Conservation (phyloP, 2,329 filamentous ascomycete species). For the Acrodontium crateriforme region DNA sequence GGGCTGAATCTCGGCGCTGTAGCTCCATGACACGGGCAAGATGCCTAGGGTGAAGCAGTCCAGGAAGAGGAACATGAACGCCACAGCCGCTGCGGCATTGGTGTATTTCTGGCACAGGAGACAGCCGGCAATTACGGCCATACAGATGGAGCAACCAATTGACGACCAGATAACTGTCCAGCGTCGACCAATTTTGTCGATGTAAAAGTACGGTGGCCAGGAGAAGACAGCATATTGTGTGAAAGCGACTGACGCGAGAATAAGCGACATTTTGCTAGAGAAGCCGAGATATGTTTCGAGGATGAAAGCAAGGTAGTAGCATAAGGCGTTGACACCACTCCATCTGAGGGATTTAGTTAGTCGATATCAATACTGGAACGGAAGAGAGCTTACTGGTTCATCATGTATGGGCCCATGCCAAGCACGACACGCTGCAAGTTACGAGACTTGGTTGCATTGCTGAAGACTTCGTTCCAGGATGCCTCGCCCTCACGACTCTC, state of each 20-base stretch:
- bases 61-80: slow-evolving; percentile 36
- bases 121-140: slow-evolving; percentile 23
- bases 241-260: slow-evolving; percentile 19
- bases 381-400: slow-evolving; percentile 18
- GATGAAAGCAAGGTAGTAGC: slow-evolving; percentile 20
- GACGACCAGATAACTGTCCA: slow-evolving; percentile 19
- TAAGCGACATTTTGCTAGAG: slow-evolving; percentile 15
- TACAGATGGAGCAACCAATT: slow-evolving; percentile 21
- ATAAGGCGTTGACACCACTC: slow-evolving; percentile 15
- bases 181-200: slow-evolving; percentile 18
- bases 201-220: slow-evolving; percentile 21
- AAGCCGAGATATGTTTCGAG: slow-evolving; percentile 17
- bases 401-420: slow-evolving; percentile 26
- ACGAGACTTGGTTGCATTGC: slow-evolving; percentile 22
- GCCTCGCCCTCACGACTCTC: slow-evolving; percentile 20
- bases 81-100: slow-evolving; percentile 20
- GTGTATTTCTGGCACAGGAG: slow-evolving; percentile 15
- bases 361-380: slow-evolving; percentile 1
- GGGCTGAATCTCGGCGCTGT: slow-evolving; percentile 36
- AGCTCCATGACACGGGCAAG: slow-evolving; percentile 26
- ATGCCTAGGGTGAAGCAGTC: slow-evolving; percentile 41
- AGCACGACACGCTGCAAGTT: slow-evolving; percentile 24
- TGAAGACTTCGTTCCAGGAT: slow-evolving; percentile 24
- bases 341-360: too few relatives aligned
- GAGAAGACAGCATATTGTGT: slow-evolving; percentile 21